phyloP scores from a whole-genome alignment of 1,284 basidiomycete species.

The Schizophyllum amplum region DNA sequence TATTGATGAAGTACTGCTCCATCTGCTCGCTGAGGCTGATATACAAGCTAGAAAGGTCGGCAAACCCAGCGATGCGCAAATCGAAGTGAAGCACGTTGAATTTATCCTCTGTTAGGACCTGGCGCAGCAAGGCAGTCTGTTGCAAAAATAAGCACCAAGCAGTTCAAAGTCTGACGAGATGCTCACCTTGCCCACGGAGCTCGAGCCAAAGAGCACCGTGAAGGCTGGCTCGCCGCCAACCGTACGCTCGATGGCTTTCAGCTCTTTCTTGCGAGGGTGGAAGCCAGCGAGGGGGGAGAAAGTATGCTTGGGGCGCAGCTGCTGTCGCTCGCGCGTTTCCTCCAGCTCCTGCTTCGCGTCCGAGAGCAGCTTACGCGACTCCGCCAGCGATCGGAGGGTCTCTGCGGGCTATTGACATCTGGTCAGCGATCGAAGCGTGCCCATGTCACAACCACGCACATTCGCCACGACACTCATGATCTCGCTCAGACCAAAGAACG shows the following conservation, averaged over 20 bases:
- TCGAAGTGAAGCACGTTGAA: constrained; percentile 82
- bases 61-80: constrained; percentile 75
- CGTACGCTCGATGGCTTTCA: constrained; percentile 51
- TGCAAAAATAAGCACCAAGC: constrained; percentile 2
- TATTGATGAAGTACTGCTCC: constrained; percentile 68
- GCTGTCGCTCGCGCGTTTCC: constrained; percentile 57
- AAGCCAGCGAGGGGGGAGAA: constrained; percentile 70
- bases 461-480: constrained; percentile 70
- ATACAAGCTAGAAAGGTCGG: constrained; percentile 70
- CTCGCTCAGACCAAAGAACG: constrained; percentile 74
- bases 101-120: constrained; percentile 56
- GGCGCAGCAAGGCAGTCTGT: constrained; percentile 68
- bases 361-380: constrained; percentile 65
- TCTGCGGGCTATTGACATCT: constrained; percentile 50
- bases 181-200: constrained; percentile 66
- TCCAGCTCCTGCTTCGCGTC: constrained; percentile 66
- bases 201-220: constrained; percentile 75
- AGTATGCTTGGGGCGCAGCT: constrained; percentile 66
- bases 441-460: constrained; percentile 32
- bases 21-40: constrained; percentile 69
- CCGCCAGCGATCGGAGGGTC: constrained; percentile 69
- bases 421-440: too few species aligned
- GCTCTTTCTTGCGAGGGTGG: constrained; percentile 59
- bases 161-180: background rate
- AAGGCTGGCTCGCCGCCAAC: constrained; percentile 69